Conservation (phyloP, 371 early-diverging fungal species). For the Blakeslea trispora region DNA sequence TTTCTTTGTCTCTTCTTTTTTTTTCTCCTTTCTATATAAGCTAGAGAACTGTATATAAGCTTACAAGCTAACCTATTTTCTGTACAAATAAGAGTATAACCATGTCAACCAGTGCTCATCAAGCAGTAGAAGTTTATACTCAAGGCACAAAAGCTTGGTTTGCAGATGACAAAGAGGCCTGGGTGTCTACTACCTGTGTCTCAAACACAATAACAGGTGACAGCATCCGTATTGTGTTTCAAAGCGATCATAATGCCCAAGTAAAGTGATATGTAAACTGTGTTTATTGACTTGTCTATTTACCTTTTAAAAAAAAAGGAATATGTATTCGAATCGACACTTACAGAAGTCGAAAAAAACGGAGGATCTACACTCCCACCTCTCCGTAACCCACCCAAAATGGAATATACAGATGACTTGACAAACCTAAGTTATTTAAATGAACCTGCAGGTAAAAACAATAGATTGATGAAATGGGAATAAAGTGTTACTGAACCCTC, state of each 20-base stretch:
- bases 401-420: conserved; percentile 91
- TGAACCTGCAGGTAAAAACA: conserved; percentile 87
- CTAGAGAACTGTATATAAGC: too few species aligned
- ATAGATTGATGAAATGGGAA: too few species aligned
- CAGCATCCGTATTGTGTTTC: conserved; percentile 60
- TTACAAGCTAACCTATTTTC: neutral
- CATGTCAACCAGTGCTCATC: conserved; percentile 24
- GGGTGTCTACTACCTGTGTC: conserved; percentile 76
- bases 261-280: conserved; percentile 31
- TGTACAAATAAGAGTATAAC: neutral
- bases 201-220: conserved; percentile 55
- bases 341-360: conserved; percentile 65
- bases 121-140: conserved; percentile 62
- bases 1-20: neutral
- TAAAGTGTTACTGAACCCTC: neutral
- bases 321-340: conserved; percentile 70
- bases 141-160: conserved; percentile 88
- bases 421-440: conserved; percentile 90
- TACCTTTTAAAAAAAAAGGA: conserved; percentile 53
- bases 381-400: conserved; percentile 85
- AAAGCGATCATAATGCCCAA: conserved; percentile 62
- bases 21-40: conserved; percentile 1
- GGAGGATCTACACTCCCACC: conserved; percentile 79
- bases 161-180: conserved; percentile 82
- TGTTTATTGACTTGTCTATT: too few species aligned